phyloP scores from a whole-genome alignment of 2,329 filamentous ascomycete species.

The Diaporthe amygdali region DNA sequence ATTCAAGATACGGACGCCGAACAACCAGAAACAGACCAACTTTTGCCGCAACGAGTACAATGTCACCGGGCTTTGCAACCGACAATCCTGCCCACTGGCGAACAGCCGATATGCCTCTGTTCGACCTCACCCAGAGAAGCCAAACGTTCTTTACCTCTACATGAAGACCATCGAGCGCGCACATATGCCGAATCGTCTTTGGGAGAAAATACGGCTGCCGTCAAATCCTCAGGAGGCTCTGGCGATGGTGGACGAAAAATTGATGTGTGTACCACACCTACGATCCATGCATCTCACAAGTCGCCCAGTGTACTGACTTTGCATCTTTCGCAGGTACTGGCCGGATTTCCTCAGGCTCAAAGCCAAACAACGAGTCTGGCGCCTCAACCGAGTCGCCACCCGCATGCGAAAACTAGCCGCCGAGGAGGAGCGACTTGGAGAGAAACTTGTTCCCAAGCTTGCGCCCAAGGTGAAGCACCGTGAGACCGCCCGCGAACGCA shows the following conservation, averaged over 20 bases:
- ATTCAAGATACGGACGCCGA: constrained; percentile 82
- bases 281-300: not conserved
- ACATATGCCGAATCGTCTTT: constrained; percentile 88
- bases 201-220: constrained; percentile 90
- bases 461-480: constrained; percentile 86
- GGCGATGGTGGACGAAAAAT: constrained; percentile 80
- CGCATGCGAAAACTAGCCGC: constrained; percentile 79
- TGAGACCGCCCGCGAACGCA: constrained; percentile 73
- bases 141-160: constrained; percentile 78
- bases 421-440: constrained; percentile 88
- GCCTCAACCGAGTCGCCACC: constrained; percentile 90
- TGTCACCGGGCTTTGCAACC: constrained; percentile 80
- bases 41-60: constrained; percentile 98
- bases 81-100: constrained; percentile 88
- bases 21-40: constrained; percentile 73
- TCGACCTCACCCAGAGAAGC: constrained; percentile 69
- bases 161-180: constrained; percentile 94
- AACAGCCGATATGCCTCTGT: constrained; percentile 94
- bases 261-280: constrained; percentile 59
- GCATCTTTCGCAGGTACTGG: constrained; percentile 51
- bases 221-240: constrained; percentile 91
- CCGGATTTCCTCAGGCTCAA: constrained; percentile 93
- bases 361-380: constrained; percentile 93
- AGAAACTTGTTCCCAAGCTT: constrained; percentile 85
- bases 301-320: not conserved